Percentiles rank a stretch among this genome's conserved stretches.
phyloP scores from a whole-genome alignment of 306 rosid genomes.

The Hippophae rhamnoides region DNA sequence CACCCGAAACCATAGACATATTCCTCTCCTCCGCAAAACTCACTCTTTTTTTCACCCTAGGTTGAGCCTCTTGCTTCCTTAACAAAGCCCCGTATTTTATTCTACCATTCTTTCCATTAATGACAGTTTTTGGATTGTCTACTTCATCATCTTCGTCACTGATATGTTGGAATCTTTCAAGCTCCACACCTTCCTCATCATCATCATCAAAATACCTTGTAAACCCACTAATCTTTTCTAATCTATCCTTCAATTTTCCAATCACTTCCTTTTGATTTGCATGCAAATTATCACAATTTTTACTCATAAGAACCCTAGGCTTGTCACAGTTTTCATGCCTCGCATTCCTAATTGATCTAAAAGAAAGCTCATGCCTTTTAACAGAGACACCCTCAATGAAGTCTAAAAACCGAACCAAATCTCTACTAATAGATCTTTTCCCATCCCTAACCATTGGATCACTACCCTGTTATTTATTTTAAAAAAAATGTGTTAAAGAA shows the following conservation, averaged over 20 bases:
- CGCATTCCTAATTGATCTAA: slow-evolving; percentile 32
- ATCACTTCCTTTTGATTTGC: slow-evolving; percentile 41
- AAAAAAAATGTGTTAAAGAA: background rate
- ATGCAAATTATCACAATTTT: slow-evolving; percentile 14
- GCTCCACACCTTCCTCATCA: slow-evolving; percentile 35
- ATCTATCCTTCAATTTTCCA: slow-evolving; percentile 62
- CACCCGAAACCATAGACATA: slow-evolving; percentile 32
- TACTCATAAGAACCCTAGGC: slow-evolving; percentile 19
- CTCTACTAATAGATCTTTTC: slow-evolving; percentile 51
- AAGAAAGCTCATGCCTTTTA: slow-evolving; percentile 32
- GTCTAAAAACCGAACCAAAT: slow-evolving; percentile 58
- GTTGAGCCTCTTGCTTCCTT: slow-evolving; percentile 31
- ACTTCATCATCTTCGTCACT: slow-evolving; percentile 26
- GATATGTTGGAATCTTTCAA: slow-evolving; percentile 34
- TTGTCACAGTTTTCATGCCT: slow-evolving; percentile 31
- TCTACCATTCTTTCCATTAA: slow-evolving; percentile 19
- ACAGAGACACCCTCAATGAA: slow-evolving; percentile 50
- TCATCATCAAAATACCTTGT: slow-evolving; percentile 34
- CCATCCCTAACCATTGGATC: slow-evolving; percentile 66
- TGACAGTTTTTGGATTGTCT: slow-evolving; percentile 24
- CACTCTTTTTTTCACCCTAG: slow-evolving; percentile 65
- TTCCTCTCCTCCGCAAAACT: slow-evolving; percentile 63
- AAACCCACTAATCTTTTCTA: slow-evolving; percentile 55
- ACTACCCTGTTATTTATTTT: slow-evolving; percentile 29
- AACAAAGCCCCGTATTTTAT: slow-evolving; percentile 26